Evolutionary conservation across 108 stramenopile species (phyloP), one percentile per base, ranked within the genome.

Genomic region (Pseudonitzschia delicatissima): DNA sequence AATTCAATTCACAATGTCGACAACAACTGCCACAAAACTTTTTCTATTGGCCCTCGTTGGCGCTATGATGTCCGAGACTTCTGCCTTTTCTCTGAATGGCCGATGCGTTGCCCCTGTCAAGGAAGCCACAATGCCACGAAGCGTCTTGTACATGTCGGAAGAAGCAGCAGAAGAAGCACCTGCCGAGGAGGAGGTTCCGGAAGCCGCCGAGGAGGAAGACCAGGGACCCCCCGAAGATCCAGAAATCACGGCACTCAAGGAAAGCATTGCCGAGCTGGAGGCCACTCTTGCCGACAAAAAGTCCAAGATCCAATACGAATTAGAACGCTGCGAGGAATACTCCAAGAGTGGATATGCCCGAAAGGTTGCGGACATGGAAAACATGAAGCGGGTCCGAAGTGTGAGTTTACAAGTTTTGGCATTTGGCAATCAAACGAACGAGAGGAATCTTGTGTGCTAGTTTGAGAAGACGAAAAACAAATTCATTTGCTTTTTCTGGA

Each of bases 301-400:
- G 49, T 48, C 69, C n/a, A 35, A 66, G 25, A 55, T 89, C n/a
- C 61, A 59, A 28, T 63, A 57, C 57, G 49, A 76, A 11, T 37
- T 69, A 45, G 84, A 89, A 31, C 47, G 66, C 44, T 82, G 76
- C 21, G 91, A 89, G n/a, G 74, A 82, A 68, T 87, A 84, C 64
- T 79, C 85, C 51, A 72, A 82, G 45, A 72, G 67, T 45, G 91
- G 91, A 66, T 92, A 89, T 64, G 91, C 87, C 1, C 80, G 91
- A 35, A 82, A 85, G 52, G 87, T 92, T 12, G 91, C 91, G 4
- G 77, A 82, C 45, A 82, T 92, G 74, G 91, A 92, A 75, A 82
- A 85, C 63, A 87, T 84, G 69, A 73, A 83, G 62, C 73, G 85
- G 0, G 77, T 74, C 37, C 78, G 85, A 55, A 84, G 80, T 20